Conservation (phyloP, 2,329 filamentous ascomycete species). For the Cladosporium colombiae region DNA sequence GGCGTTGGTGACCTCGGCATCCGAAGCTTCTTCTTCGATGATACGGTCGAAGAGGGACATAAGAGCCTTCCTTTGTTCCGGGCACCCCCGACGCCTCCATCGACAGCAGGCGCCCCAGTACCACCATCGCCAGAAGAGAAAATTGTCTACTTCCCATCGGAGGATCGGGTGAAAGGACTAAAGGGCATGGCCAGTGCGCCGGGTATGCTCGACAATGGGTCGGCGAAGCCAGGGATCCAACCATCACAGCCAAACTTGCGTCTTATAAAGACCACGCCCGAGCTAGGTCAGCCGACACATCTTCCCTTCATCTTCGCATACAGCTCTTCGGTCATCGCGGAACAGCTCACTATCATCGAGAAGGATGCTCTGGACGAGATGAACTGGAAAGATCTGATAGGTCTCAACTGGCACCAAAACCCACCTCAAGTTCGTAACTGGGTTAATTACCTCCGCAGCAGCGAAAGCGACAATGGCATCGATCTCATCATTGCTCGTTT, state of each 20-base stretch:
- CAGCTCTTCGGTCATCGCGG: slow-evolving; percentile 74
- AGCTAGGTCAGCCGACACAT: slow-evolving; percentile 48
- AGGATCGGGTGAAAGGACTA: background rate
- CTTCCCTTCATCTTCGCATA: slow-evolving; percentile 80
- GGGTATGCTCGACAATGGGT: background rate
- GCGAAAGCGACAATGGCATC: slow-evolving; percentile 58
- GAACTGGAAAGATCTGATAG: slow-evolving; percentile 84
- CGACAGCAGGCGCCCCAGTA: slow-evolving; percentile 37
- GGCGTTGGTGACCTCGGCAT: slow-evolving; percentile 43
- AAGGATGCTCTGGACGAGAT: slow-evolving; percentile 84
- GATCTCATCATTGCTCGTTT: slow-evolving; percentile 84
- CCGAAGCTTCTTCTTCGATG: slow-evolving; percentile 53
- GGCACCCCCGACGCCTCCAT: slow-evolving; percentile 46
- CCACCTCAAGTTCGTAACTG: slow-evolving; percentile 53
- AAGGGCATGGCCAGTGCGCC: slow-evolving; percentile 6
- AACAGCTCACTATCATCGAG: slow-evolving; percentile 83
- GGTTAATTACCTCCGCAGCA: slow-evolving; percentile 75
- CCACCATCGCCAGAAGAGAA: slow-evolving; percentile 28
- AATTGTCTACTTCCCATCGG: background rate
- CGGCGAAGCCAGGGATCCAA: background rate
- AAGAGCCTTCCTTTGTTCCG: slow-evolving; percentile 40
- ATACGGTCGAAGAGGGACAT: slow-evolving; percentile 41
- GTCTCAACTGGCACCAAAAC: slow-evolving; percentile 77
- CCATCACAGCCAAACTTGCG: slow-evolving; percentile 5
- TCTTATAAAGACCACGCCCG: background rate